A percentile compares a stretch with the other conserved stretches of the same genome.
Evolutionary conservation across 129 eudicot species (phyloP).

Genomic region (Logfia minima): DNA sequence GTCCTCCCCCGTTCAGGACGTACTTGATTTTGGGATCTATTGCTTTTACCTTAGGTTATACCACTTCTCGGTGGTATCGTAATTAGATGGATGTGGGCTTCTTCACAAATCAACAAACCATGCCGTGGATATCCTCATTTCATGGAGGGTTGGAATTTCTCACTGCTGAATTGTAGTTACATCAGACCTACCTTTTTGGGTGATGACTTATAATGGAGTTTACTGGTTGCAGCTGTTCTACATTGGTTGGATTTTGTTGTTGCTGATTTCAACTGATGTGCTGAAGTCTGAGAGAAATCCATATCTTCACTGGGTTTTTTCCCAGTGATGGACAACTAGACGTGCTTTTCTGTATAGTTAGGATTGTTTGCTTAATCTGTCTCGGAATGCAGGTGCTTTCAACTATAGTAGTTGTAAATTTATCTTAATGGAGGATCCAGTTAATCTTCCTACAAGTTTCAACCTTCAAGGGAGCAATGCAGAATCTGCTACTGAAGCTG

Average conservation of each 20-base stretch:
- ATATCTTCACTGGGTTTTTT: conserved; percentile 47
- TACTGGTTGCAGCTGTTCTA: conserved; percentile 70
- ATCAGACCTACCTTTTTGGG: conserved; percentile 41
- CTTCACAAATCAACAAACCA: conserved; percentile 50
- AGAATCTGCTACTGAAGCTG: conserved; percentile 13
- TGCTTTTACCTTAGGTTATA: conserved; percentile 70
- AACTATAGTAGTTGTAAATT: conserved; percentile 31
- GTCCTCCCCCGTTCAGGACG: conserved; percentile 31
- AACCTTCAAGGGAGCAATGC: conserved; percentile 30
- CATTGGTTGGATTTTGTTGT: conserved; percentile 61
- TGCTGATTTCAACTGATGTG: conserved; percentile 81
- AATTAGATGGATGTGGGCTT: conserved; percentile 51
- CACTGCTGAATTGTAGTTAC: conserved; percentile 50
- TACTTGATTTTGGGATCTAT: conserved; percentile 64
- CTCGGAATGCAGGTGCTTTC: conserved; percentile 72
- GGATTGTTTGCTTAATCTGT: conserved; percentile 48
- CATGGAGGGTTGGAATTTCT: conserved; percentile 61
- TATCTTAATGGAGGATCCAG: conserved; percentile 41
- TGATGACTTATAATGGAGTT: conserved; percentile 39
- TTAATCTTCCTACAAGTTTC: conserved; percentile 27
- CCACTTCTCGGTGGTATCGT: conserved; percentile 48
- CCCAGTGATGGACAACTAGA: conserved; percentile 46
- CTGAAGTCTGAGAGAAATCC: conserved; percentile 63
- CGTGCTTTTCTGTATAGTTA: conserved; percentile 34
- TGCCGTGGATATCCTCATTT: conserved; percentile 43